Evolutionary conservation across 2,329 filamentous ascomycete species (phyloP).

Genomic region (Monosporascus sp.): DNA sequence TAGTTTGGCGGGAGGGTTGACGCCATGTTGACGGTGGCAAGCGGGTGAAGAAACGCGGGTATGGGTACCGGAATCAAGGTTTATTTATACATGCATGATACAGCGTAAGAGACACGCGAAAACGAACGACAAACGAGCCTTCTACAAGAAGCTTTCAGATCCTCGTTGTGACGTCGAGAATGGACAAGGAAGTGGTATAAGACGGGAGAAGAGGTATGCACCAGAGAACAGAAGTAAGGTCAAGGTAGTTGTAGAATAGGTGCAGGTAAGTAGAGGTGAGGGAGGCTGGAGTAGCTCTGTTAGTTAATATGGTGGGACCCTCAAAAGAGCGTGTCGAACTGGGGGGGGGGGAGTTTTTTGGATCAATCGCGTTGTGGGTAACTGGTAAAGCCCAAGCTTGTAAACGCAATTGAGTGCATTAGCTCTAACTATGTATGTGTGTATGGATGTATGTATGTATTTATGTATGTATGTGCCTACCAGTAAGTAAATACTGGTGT

Average conservation of each 20-base stretch:
- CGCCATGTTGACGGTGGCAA: conserved; percentile 12
- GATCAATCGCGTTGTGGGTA: not conserved
- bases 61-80: conserved; percentile 15
- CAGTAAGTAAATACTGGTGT: not conserved
- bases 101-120: conserved; percentile 5
- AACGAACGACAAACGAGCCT: conserved; percentile 14
- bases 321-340: not conserved
- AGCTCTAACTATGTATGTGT: no score
- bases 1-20: not conserved
- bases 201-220: conserved; percentile 7
- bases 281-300: not conserved
- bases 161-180: conserved; percentile 13
- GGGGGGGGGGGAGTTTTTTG: not conserved
- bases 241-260: not conserved
- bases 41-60: conserved; percentile 21
- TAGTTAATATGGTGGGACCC: not conserved
- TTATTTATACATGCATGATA: conserved; percentile 21
- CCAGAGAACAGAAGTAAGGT: not conserved
- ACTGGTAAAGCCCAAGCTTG: no score
- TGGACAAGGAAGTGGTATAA: conserved; percentile 3
- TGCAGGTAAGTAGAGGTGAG: not conserved
- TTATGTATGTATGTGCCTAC: no score
- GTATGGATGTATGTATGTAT: no score
- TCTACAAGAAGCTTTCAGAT: not conserved
- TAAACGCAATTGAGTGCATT: no score